Conservation (phyloP, 768 basidiomycete species). For the Astraeus odoratus region DNA sequence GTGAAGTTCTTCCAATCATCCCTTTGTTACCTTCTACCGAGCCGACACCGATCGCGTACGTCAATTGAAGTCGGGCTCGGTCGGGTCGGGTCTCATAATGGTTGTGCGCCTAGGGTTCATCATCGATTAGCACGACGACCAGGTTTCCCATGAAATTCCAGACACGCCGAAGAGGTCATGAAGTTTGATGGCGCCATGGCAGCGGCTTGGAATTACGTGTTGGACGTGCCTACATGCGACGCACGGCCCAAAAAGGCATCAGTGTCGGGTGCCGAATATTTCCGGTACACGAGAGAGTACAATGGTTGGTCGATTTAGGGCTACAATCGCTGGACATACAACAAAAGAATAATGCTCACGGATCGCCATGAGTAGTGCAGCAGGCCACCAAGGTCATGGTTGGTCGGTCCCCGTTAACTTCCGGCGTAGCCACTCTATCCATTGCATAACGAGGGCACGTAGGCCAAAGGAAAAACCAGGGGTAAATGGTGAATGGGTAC, state of each 20-base stretch:
- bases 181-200: conserved; percentile 2
- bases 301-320: conserved; percentile 2
- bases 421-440: conserved; percentile 16
- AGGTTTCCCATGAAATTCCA: not conserved
- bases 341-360: not conserved
- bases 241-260: conserved; percentile 5
- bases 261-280: conserved; percentile 6
- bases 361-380: conserved; percentile 1
- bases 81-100: not conserved
- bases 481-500: conserved; percentile 3
- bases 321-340: conserved; percentile 4
- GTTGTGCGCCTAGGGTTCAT: no score
- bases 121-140: conserved; percentile 4
- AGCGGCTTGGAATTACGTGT: conserved; percentile 2
- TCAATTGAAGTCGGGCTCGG: not conserved
- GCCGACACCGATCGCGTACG: conserved; percentile 7
- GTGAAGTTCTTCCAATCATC: conserved; percentile 7
- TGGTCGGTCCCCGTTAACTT: not conserved
- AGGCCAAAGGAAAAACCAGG: conserved; percentile 14
- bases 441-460: conserved; percentile 22
- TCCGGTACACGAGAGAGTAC: not conserved
- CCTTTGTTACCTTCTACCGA: conserved; percentile 15
- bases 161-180: conserved; percentile 1
- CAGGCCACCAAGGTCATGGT: not conserved
- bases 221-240: conserved; percentile 18